These are phyloP conservation scores for Amaranthus hypochondriacus DNA, from an alignment of 148 eudicot genomes.

Conservation along the genomic window DNA sequence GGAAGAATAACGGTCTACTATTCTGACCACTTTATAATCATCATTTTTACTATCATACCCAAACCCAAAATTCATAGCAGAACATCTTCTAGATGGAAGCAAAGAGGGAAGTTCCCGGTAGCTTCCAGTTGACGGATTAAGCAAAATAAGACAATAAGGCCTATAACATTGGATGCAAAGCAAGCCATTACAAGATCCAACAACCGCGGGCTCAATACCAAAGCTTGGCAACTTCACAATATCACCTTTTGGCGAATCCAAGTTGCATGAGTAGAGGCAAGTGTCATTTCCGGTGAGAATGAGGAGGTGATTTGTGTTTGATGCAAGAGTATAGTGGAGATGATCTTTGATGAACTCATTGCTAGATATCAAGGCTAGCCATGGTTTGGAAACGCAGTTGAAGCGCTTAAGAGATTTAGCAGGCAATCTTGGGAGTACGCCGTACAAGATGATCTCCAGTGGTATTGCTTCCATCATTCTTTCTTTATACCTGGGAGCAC, in stretches of 20 bases:
- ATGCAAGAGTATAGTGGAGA: conserved; percentile 3
- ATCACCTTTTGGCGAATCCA: not conserved
- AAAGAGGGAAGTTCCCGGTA: not conserved
- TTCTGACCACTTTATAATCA: conserved; percentile 22
- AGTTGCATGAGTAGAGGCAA: not conserved
- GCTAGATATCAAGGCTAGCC: conserved; percentile 15
- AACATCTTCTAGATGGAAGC: conserved; percentile 1
- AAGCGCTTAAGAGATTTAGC: conserved; percentile 22
- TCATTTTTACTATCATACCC: conserved; percentile 17
- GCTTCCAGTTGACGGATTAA: conserved; percentile 21
- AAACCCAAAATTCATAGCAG: conserved; percentile 13
- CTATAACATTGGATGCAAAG: conserved; percentile 9
- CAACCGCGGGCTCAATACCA: not conserved
- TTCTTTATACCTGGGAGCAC: not conserved
- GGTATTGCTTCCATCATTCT: conserved; percentile 14
- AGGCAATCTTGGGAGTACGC: conserved; percentile 22
- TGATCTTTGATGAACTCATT: conserved; percentile 15
- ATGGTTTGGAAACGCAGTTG: conserved; percentile 25
- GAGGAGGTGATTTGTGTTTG: conserved; percentile 5
- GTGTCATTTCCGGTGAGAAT: not conserved
- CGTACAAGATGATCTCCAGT: not conserved
- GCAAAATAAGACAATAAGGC: not conserved
- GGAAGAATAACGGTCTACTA: not conserved
- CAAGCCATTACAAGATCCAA: conserved; percentile 24
- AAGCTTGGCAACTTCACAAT: not conserved